phyloP scores from a whole-genome alignment of 768 basidiomycete species.

The button mushroom (Agaricus bisporus) region DNA sequence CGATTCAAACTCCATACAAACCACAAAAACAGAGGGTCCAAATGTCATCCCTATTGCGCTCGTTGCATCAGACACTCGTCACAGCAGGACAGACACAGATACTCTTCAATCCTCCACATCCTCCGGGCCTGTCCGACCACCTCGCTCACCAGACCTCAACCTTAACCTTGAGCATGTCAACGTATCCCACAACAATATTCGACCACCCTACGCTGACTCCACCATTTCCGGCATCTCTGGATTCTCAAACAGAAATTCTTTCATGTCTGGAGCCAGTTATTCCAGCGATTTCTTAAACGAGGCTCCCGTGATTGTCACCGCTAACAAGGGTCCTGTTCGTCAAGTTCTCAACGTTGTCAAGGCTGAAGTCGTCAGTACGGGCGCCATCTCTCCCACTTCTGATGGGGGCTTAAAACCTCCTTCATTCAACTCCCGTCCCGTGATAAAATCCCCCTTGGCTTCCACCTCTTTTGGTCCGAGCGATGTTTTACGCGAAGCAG shows the following conservation, averaged over 20 bases:
- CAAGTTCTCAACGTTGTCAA: slow-evolving; percentile 74
- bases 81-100: slow-evolving; percentile 23
- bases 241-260: slow-evolving; percentile 48
- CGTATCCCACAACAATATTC: slow-evolving; percentile 48
- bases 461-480: slow-evolving; percentile 65
- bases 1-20: slow-evolving; percentile 76
- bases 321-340: slow-evolving; percentile 55
- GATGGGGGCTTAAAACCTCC: slow-evolving; percentile 37
- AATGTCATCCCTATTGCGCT: slow-evolving; percentile 87
- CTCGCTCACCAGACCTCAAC: slow-evolving; percentile 53
- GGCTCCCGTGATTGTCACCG: slow-evolving; percentile 76
- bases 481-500: slow-evolving; percentile 53
- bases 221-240: slow-evolving; percentile 49
- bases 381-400: slow-evolving; percentile 29
- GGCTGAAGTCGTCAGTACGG: slow-evolving; percentile 71
- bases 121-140: slow-evolving; percentile 46
- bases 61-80: slow-evolving; percentile 52
- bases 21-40: slow-evolving; percentile 71
- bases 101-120: slow-evolving; percentile 29
- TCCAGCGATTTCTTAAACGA: slow-evolving; percentile 77
- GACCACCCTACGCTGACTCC: slow-evolving; percentile 38
- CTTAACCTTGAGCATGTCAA: slow-evolving; percentile 60
- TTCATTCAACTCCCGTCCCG: slow-evolving; percentile 34
- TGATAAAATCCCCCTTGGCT: slow-evolving; percentile 60
- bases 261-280: slow-evolving; percentile 69